A percentile compares a stretch with the other conserved stretches of the same genome.
phyloP scores from a whole-genome alignment of 1,284 basidiomycete genomes.

The Apiotrichum veenhuisii region DNA sequence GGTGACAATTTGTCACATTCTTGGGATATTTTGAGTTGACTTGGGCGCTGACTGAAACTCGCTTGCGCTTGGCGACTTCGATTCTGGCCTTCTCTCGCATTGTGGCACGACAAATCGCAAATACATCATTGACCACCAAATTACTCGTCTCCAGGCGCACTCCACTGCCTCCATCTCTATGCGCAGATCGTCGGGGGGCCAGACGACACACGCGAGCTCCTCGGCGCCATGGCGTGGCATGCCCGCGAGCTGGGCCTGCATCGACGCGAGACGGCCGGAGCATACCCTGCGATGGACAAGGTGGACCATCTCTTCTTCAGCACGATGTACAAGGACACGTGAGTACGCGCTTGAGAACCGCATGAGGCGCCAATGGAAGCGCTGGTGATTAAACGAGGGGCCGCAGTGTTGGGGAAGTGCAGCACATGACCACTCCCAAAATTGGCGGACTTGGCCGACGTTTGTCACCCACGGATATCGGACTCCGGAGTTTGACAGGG shows the following conservation, averaged over 20 bases:
- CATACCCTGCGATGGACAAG: constrained; percentile 23
- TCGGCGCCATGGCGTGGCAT: constrained; percentile 30
- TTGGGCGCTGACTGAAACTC: too few species aligned
- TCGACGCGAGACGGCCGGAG: constrained; percentile 21
- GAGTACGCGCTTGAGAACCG: too few species aligned
- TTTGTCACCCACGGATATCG: too few species aligned
- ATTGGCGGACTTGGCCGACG: neutral
- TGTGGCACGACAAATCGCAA: neutral
- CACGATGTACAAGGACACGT: constrained; percentile 32
- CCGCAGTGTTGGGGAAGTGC: too few species aligned
- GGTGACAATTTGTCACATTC: neutral
- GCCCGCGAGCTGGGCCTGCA: constrained; percentile 28
- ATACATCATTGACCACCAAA: neutral
- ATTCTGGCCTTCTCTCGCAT: neutral
- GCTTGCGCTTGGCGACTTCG: too few species aligned
- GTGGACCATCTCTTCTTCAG: constrained; percentile 24
- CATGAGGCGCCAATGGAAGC: too few species aligned
- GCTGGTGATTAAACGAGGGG: too few species aligned
- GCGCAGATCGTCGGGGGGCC: constrained; percentile 24
- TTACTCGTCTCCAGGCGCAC: constrained; percentile 17
- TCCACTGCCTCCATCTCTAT: constrained; percentile 27
- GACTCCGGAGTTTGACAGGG: too few species aligned
- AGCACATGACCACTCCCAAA: too few species aligned
- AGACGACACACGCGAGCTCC: constrained; percentile 24
- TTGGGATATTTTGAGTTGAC: too few species aligned